Evolutionary conservation across 1,284 basidiomycete species (phyloP).

Genomic region (Farysia itapuensis): DNA sequence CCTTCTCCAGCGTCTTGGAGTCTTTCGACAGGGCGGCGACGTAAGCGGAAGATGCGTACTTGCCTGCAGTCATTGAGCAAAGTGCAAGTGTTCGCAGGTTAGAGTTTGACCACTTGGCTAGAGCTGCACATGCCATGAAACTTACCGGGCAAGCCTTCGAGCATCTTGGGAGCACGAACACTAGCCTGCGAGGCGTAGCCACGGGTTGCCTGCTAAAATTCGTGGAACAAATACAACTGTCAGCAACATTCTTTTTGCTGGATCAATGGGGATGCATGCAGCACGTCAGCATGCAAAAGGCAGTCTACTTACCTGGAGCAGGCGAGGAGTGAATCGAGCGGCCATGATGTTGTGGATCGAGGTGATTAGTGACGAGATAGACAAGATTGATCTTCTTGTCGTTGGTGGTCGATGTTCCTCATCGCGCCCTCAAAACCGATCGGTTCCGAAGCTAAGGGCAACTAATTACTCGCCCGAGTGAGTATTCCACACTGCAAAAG

Average conservation of each 20-base stretch:
- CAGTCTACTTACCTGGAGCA: conserved; percentile 44
- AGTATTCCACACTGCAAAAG: no score
- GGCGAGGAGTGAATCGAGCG: conserved; percentile 43
- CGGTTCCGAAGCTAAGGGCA: no score
- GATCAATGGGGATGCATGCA: no score
- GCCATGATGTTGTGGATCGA: conserved; percentile 18
- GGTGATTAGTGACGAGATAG: background rate
- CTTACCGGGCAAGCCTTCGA: conserved; percentile 55
- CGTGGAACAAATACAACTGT: conserved; percentile 3
- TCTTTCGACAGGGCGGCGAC: conserved; percentile 81
- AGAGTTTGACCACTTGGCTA: background rate
- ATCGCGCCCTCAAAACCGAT: no score
- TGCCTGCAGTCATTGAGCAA: conserved; percentile 68
- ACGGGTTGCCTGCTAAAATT: conserved; percentile 41
- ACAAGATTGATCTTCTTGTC: no score
- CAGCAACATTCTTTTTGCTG: no score
- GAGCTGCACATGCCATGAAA: no score
- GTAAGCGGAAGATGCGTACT: conserved; percentile 94
- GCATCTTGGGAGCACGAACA: conserved; percentile 47
- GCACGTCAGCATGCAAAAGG: background rate
- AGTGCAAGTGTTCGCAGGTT: background rate
- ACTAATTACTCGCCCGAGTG: no score
- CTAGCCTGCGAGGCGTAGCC: conserved; percentile 57
- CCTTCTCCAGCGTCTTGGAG: conserved; percentile 58
- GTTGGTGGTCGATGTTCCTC: no score